These are phyloP conservation scores for Mimosa pudica DNA, from an alignment of 306 rosid species.

Conservation along the genomic window DNA sequence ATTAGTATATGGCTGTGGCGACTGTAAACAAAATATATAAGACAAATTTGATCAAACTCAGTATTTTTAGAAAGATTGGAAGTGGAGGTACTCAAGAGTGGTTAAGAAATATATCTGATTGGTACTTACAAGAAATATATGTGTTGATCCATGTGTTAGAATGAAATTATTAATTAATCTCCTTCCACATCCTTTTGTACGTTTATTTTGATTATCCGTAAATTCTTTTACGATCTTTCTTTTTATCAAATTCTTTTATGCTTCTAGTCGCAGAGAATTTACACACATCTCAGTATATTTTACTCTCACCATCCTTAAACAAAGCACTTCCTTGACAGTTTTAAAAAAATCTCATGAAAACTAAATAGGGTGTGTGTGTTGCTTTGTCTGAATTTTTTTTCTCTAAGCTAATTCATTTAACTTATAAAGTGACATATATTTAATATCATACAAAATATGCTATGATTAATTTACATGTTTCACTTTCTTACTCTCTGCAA, in stretches of 20 bases:
- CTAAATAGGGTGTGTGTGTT: too few species aligned
- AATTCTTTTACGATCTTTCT: background rate
- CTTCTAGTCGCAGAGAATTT: background rate
- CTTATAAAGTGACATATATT: too few species aligned
- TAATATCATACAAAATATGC: too few species aligned
- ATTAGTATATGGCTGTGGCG: background rate
- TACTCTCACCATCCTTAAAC: too few species aligned
- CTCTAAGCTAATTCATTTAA: too few species aligned
- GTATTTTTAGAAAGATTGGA: background rate
- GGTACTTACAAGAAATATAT: background rate
- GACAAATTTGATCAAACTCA: constrained; percentile 9
- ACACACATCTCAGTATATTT: too few species aligned
- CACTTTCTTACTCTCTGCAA: too few species aligned
- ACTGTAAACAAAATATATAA: background rate
- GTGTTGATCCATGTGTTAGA: background rate
- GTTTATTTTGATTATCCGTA: background rate
- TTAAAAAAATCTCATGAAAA: too few species aligned
- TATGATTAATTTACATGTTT: too few species aligned
- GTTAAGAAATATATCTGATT: background rate
- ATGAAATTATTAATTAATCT: background rate
- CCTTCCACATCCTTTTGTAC: background rate
- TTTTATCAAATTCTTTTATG: background rate
- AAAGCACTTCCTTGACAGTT: too few species aligned
- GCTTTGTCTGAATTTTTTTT: too few species aligned
- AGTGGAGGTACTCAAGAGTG: background rate